phyloP scores from a whole-genome alignment of 148 eudicot species.

The Persicaria maculosa region DNA sequence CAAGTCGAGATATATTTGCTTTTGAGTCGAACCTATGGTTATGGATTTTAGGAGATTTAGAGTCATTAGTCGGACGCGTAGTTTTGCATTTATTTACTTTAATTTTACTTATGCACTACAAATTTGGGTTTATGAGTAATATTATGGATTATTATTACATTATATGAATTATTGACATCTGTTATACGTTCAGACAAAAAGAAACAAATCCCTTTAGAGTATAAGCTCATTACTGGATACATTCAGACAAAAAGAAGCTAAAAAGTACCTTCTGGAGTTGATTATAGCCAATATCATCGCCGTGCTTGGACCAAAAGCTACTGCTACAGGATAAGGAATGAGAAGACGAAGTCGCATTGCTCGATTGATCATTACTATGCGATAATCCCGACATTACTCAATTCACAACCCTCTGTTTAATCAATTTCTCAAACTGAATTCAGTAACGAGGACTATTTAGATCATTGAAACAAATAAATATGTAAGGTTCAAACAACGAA shows the following conservation, averaged over 20 bases:
- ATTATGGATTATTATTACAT: no score
- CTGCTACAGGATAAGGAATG: slow-evolving; percentile 32
- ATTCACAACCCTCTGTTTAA: slow-evolving; percentile 24
- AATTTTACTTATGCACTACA: no score
- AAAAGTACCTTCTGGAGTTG: slow-evolving; percentile 78
- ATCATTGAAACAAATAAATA: slow-evolving; percentile 13
- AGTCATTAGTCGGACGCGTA: no score
- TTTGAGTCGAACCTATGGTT: no score
- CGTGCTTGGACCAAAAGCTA: slow-evolving; percentile 82
- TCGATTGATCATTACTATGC: slow-evolving; percentile 41
- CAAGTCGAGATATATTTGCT: no score
- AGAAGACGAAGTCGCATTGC: slow-evolving; percentile 33
- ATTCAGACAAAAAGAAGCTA: not conserved
- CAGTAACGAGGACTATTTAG: not conserved
- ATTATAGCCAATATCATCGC: slow-evolving; percentile 61
- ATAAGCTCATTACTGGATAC: no score
- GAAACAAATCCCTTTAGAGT: no score
- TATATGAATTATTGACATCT: no score
- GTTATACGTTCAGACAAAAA: no score
- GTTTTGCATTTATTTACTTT: no score
- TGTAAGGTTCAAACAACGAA: not conserved
- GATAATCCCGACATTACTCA: slow-evolving; percentile 67
- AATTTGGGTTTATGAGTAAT: no score
- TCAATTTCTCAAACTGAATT: slow-evolving; percentile 18
- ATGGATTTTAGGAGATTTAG: no score